Conservation (phyloP, 768 basidiomycete genomes). For the Chalciporus chontae region DNA sequence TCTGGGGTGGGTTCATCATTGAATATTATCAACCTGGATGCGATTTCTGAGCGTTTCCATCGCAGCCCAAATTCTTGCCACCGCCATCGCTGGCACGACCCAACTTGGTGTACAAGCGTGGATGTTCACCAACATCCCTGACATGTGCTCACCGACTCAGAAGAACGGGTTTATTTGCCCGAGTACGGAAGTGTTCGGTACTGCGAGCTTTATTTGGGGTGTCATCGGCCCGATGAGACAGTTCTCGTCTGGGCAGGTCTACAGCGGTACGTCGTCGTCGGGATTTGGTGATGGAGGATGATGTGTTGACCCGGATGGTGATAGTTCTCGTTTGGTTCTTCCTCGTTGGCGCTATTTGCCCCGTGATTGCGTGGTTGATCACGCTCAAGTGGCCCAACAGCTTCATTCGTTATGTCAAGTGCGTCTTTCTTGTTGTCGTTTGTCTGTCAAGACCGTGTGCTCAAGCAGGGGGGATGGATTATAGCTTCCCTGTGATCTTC, state of each 20-base stretch:
- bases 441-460: neutral
- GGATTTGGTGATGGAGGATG: neutral
- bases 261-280: constrained; percentile 38
- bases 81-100: constrained; percentile 58
- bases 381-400: constrained; percentile 60
- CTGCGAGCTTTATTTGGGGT: constrained; percentile 78
- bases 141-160: constrained; percentile 30
- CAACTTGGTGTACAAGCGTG: constrained; percentile 67
- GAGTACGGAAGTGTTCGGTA: constrained; percentile 67
- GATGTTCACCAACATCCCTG: constrained; percentile 44
- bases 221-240: constrained; percentile 74
- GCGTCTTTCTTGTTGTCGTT: constrained; percentile 20
- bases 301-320: neutral
- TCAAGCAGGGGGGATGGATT: constrained; percentile 3
- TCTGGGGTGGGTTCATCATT: constrained; percentile 38
- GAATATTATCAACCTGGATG: neutral
- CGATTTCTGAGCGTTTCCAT: too few species aligned
- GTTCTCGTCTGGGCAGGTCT: constrained; percentile 64
- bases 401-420: constrained; percentile 63
- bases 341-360: constrained; percentile 67
- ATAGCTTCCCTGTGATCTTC: constrained; percentile 48
- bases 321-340: constrained; percentile 65
- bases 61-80: constrained; percentile 55
- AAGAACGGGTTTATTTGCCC: constrained; percentile 67
- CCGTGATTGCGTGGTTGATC: constrained; percentile 51